phyloP scores from a whole-genome alignment of 306 rosid genomes.

The Hippophae gyantsensis region DNA sequence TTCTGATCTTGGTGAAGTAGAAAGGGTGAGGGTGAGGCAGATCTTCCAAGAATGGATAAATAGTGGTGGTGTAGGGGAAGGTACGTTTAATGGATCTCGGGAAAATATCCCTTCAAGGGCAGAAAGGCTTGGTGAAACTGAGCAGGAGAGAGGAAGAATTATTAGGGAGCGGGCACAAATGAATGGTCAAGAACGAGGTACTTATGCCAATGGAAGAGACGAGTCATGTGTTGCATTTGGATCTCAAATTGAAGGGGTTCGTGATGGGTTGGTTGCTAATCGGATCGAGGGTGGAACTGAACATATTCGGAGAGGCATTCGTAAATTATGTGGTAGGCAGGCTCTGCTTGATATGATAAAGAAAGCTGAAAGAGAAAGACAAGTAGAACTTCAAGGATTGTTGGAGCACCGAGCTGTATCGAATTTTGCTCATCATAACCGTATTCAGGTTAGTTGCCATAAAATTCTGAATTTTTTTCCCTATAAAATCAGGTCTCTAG shows the following conservation, averaged over 20 bases:
- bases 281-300: constrained; percentile 57
- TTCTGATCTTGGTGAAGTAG: constrained; percentile 62
- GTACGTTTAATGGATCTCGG: constrained; percentile 35
- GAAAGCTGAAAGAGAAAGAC: constrained; percentile 73
- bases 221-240: constrained; percentile 53
- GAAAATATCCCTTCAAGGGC: constrained; percentile 43
- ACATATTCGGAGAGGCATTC: constrained; percentile 59
- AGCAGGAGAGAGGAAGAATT: constrained; percentile 80
- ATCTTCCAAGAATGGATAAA: constrained; percentile 86
- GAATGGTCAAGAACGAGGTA: constrained; percentile 61
- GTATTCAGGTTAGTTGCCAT: constrained; percentile 69
- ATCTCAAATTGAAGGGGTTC: constrained; percentile 43
- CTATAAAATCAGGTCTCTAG: too few species aligned
- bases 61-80: constrained; percentile 55
- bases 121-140: constrained; percentile 71
- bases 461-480: constrained; percentile 5
- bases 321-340: constrained; percentile 81
- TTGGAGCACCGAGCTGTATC: constrained; percentile 63
- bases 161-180: constrained; percentile 77
- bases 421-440: constrained; percentile 85
- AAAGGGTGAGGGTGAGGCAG: constrained; percentile 87
- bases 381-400: constrained; percentile 61
- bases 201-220: constrained; percentile 48
- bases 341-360: constrained; percentile 83
- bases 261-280: constrained; percentile 51